Evolutionary conservation across 305 asterid genomes (phyloP).

Genomic region (Fraxinus greggii): DNA sequence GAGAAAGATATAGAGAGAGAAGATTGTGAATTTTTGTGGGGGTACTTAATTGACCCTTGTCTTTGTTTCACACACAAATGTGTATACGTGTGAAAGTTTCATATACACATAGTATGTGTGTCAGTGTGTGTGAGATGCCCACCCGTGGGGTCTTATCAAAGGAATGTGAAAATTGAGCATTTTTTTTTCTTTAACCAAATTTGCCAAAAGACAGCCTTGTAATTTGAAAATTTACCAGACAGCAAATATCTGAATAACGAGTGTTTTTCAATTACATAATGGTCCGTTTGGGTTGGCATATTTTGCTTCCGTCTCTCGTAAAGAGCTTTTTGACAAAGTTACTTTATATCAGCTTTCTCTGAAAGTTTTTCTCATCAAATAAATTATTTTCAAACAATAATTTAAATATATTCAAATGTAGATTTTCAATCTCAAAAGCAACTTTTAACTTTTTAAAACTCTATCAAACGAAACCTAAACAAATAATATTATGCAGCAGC

Average conservation of each 20-base stretch:
- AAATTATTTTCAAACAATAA: no score
- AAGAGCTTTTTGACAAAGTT: no score
- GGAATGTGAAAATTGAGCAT: not conserved
- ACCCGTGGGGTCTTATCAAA: slow-evolving; percentile 14
- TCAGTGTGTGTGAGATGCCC: slow-evolving; percentile 15
- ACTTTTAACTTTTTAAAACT: no score
- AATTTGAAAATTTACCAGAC: slow-evolving; percentile 19
- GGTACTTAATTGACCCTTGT: slow-evolving; percentile 47
- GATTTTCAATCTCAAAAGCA: no score
- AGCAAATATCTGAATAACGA: not conserved
- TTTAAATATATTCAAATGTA: no score
- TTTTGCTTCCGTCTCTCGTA: not conserved
- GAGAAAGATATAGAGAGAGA: slow-evolving; percentile 19
- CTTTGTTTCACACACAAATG: slow-evolving; percentile 28
- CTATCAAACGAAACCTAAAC: no score
- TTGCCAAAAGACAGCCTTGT: slow-evolving; percentile 17
- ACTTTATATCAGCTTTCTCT: not conserved
- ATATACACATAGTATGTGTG: not conserved
- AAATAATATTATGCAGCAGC: no score
- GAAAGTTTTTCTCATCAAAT: no score
- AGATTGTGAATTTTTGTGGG: slow-evolving; percentile 38
- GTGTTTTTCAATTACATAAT: not conserved
- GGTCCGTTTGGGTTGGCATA: not conserved
- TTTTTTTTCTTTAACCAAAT: slow-evolving; percentile 14
- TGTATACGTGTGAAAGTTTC: not conserved